Base-by-base conservation (phyloP, 306 rosid species). In the Cercis canadensis region DNA sequence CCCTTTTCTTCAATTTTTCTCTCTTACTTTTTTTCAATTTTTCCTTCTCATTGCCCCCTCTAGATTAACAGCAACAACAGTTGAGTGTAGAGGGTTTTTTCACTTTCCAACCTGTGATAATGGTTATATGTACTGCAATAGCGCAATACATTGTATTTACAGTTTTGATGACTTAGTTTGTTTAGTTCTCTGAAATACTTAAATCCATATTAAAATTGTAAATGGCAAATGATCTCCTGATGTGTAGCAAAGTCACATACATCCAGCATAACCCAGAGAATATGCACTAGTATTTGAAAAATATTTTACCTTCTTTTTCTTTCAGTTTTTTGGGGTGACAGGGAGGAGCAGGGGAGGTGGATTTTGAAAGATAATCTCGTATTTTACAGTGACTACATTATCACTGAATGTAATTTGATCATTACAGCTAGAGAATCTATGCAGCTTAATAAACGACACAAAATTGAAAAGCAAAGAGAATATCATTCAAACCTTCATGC, bases 121-220 rank as follows among this genome's bases (percentile, higher is more conserved):
- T 41, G 73, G 17, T 41, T 63, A 39, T 24, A 21, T 55, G 81
- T 45, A 80, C 69, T 59, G 60, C 86, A 70, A 32, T 59, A 66
- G 29, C 2, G 29, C 29, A 24, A 24, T 63, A 66, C 73, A 77
- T 56, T 76, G 69, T 37, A 69, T 74, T 72, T 31, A 75, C 80
- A 74, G 57, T 61, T 81, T 77, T 68, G 78, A 67, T 34, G 21
- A 63, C 77, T 58, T 40, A 69, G 66, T 64, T 67, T 63, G 52
- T 54, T 53, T 15, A 43, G 68, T 72, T 73, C 73, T 64, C 43
- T 57, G 34, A 45, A 40, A 67, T 59, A 53, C 64, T 50, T 24
- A 13, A 52, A 74, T 65, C 69, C 33, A 55, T 12, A 40, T 50
- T 56, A 4, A 51, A 49, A 33, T 33, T 56, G 15, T 40, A 15